These are phyloP conservation scores for Silene vulgaris DNA, from an alignment of 179 eudicot genomes.

Conservation along the genomic window DNA sequence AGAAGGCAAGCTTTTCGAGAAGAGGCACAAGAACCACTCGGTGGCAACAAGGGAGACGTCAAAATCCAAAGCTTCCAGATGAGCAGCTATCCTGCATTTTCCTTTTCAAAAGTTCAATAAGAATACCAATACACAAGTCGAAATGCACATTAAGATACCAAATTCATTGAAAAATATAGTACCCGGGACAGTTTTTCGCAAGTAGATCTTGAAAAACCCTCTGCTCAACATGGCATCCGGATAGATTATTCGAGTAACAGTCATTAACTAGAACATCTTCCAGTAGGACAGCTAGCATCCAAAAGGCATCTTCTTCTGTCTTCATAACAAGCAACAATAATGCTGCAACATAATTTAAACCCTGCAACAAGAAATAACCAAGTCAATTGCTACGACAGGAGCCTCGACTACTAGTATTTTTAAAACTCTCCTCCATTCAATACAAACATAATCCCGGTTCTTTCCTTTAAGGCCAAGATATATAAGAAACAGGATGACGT, in stretches of 20 bases:
- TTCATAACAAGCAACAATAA: conserved; percentile 87
- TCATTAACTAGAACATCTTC: conserved; percentile 85
- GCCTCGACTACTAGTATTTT: not conserved
- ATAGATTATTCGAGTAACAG: conserved; percentile 77
- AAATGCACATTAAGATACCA: not conserved
- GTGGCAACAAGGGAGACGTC: conserved; percentile 95
- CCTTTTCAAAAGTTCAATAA: conserved; percentile 15
- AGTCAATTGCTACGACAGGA: not conserved
- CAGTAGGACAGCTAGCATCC: conserved; percentile 93
- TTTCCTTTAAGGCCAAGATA: not conserved
- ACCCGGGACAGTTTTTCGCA: conserved; percentile 78
- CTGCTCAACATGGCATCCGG: conserved; percentile 98
- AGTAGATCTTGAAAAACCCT: conserved; percentile 87
- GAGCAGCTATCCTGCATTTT: conserved; percentile 81
- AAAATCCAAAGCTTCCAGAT: conserved; percentile 78
- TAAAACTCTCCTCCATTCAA: not conserved
- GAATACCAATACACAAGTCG: conserved; percentile 4
- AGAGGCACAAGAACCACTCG: conserved; percentile 95
- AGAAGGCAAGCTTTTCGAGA: conserved; percentile 94
- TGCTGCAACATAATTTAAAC: conserved; percentile 93
- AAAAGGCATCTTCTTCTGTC: conserved; percentile 98
- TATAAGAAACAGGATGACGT: not conserved
- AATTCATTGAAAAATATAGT: conserved; percentile 15
- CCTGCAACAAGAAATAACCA: conserved; percentile 37
- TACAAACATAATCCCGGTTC: too few species aligned